A percentile compares a stretch with the other conserved stretches of the same genome.
Evolutionary conservation across 257 asterid species (phyloP).

Genomic region (Salvia miltiorrhiza): DNA sequence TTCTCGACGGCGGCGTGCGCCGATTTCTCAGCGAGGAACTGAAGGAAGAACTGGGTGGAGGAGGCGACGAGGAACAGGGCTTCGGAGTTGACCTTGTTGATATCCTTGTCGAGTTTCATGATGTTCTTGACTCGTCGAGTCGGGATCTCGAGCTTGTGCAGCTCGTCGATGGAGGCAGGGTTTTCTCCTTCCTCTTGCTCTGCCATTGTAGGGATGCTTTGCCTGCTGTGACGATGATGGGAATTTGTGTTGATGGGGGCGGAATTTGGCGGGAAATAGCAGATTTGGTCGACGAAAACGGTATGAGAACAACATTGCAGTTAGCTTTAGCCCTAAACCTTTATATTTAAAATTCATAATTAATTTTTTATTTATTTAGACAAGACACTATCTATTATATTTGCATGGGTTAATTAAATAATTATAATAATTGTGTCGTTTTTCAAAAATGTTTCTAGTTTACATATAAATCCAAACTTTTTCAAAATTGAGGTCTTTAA

Average conservation of each 20-base stretch:
- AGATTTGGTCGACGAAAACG: no score
- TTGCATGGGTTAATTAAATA: no score
- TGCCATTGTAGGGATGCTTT: no score
- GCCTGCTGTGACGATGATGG: not conserved
- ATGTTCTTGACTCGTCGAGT: slow-evolving; percentile 66
- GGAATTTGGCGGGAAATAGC: not conserved
- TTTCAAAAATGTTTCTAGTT: no score
- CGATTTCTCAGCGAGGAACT: slow-evolving; percentile 70
- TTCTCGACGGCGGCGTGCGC: slow-evolving; percentile 64
- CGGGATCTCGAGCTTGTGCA: slow-evolving; percentile 54
- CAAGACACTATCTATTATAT: no score
- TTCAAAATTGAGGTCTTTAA: no score
- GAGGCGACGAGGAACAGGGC: slow-evolving; percentile 65
- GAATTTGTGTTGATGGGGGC: not conserved
- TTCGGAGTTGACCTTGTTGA: slow-evolving; percentile 72
- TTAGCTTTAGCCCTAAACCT: no score
- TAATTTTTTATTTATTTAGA: no score
- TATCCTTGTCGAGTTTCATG: slow-evolving; percentile 77
- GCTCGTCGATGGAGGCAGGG: slow-evolving; percentile 26
- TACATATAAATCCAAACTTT: no score
- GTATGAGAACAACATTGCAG: no score
- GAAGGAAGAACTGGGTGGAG: slow-evolving; percentile 78
- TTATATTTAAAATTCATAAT: no score
- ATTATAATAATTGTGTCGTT: no score
- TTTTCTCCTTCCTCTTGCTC: slow-evolving; percentile 34